These are phyloP conservation scores for Globisporangium acanthophoron DNA, from an alignment of 352 stramenopile species.

Conservation along the genomic window DNA sequence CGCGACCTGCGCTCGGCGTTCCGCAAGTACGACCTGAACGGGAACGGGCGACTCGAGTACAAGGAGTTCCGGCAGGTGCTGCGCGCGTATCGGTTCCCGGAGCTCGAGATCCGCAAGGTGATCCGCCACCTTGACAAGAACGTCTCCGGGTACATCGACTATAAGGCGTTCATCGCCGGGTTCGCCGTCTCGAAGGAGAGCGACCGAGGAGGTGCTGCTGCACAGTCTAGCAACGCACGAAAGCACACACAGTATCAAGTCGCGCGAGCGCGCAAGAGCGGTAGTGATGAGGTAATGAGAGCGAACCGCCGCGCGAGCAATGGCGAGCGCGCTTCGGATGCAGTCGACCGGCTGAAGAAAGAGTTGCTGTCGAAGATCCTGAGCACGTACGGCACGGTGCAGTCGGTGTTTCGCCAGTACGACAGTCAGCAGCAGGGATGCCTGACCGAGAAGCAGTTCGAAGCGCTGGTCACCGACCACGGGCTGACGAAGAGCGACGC, in stretches of 20 bases:
- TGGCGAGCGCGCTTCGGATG: not conserved
- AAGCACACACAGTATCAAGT: conserved; percentile 18
- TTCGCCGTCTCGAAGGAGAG: conserved; percentile 29
- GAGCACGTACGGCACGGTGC: conserved; percentile 34
- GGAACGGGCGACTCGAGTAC: conserved; percentile 62
- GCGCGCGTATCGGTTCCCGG: conserved; percentile 49
- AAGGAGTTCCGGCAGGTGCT: conserved; percentile 64
- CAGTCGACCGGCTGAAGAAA: conserved; percentile 39
- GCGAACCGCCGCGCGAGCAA: conserved; percentile 9
- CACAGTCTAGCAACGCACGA: conserved; percentile 3
- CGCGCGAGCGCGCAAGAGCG: conserved; percentile 9
- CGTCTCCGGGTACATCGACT: conserved; percentile 71
- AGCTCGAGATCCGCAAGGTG: conserved; percentile 65
- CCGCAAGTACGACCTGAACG: conserved; percentile 62
- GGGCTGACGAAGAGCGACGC: conserved; percentile 27
- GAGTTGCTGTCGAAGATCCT: conserved; percentile 37
- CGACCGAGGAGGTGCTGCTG: conserved; percentile 2
- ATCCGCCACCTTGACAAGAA: conserved; percentile 62
- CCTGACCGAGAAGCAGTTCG: conserved; percentile 37
- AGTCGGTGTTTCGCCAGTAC: conserved; percentile 47
- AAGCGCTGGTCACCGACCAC: conserved; percentile 32
- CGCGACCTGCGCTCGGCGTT: conserved; percentile 56
- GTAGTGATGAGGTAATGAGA: conserved; percentile 1
- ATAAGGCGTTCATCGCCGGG: conserved; percentile 56
- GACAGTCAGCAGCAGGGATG: conserved; percentile 32